Percentiles rank a stretch among this genome's conserved stretches.
Conservation (phyloP, 208 protist species). For the Leishmania guyanensis region DNA sequence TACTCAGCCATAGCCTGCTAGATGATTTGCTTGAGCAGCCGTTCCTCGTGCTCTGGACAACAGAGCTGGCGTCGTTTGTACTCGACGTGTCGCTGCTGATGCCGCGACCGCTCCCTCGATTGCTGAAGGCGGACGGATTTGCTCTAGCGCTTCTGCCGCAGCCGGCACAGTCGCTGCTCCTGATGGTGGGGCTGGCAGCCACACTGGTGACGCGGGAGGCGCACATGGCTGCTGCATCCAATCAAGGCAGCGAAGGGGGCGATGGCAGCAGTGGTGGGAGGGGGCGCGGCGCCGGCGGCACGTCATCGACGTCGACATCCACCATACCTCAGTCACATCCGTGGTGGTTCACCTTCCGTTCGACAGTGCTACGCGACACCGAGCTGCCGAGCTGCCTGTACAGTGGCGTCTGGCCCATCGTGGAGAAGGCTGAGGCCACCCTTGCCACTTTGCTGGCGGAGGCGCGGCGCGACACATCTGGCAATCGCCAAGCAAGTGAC, state of each 20-base stretch:
- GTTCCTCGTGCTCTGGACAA: conserved; percentile 36
- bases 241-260: neutral
- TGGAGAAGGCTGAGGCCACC: conserved; percentile 37
- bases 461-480: conserved; percentile 10
- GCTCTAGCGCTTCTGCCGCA: conserved; percentile 43
- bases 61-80: conserved; percentile 49
- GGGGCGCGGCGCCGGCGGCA: neutral
- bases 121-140: conserved; percentile 42
- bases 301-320: neutral
- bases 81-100: conserved; percentile 49
- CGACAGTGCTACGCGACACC: conserved; percentile 46
- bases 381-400: conserved; percentile 49
- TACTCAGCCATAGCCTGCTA: conserved; percentile 36
- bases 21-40: conserved; percentile 36
- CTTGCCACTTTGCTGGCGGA: conserved; percentile 12
- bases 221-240: conserved; percentile 8
- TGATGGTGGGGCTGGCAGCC: conserved; percentile 52
- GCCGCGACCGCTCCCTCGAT: conserved; percentile 33
- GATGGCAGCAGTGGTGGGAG: neutral
- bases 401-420: conserved; percentile 36
- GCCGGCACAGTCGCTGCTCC: conserved; percentile 50
- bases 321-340: conserved; percentile 10
- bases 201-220: conserved; percentile 50
- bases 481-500: neutral
- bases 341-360: conserved; percentile 61